Evolutionary conservation across 2,329 filamentous ascomycete species (phyloP), one percentile per base, ranked within the genome.

Genomic region (Phaeosphaeria sp.): DNA sequence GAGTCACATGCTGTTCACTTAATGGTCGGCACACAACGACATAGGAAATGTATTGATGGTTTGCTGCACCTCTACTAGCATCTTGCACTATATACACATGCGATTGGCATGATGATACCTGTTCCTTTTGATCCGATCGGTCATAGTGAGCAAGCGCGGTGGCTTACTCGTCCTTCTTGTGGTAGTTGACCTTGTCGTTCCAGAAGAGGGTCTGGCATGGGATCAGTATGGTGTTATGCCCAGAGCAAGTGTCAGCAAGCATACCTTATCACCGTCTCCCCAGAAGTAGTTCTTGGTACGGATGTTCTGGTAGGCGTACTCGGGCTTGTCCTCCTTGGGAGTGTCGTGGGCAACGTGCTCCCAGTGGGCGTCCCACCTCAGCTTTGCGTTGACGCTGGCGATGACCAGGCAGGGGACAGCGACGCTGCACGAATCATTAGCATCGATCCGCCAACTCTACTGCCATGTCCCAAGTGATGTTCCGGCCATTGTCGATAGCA

Each of bases 241-340:
- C 40, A 11, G 20, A 6, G 40, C 40, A 43, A 6, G 15, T 25
- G 30, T 17, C 24, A 30, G 30, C 17, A 56, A 24, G 25, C 84
- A 74, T 67, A 92, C 91, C 91, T 98, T 95, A 84, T 99, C 95
- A 77, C 95, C 95, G 77, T 98, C 85, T 68, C 94, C 93, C 91
- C 91, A 99, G 75, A 87, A 89, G 86, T 82, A 99, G 87, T 97
- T 97, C 89, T 95, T 97, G 79, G 87, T 87, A 78, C 95, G 91
- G 80, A 99, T 91, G 86, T 99, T 99, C 87, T 96, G 92, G 88
- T 96, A 99, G 59, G 93, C 83, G 82, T 98, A 99, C 84, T 98
- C 92, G 74, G 86, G 82, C 76, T 91, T 90, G 83, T 99, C 95
- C 84, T 96, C 92, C 69, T 94, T 84, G 67, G 95, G 91, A 51